Base-by-base conservation (phyloP, 768 basidiomycete genomes). In the Rossbeevera mucosa region DNA sequence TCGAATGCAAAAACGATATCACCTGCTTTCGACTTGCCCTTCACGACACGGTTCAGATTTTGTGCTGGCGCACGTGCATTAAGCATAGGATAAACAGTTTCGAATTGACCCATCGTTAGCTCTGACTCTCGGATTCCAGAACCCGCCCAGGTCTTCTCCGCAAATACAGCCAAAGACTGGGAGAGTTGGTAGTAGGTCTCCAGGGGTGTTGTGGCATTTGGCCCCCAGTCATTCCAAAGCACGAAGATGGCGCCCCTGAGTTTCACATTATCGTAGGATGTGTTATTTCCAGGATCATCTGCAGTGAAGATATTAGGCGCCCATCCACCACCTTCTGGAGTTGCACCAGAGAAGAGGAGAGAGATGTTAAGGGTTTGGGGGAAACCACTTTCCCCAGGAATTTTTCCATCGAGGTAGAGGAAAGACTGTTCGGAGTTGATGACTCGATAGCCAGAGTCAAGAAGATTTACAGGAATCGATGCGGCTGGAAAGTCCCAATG, bases 221-320 rank as follows among this genome's bases (percentile, higher is more conserved):
- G 71, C 1, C 76, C 76, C 72, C 74, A 76, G 59, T 76, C 75
- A 42, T 72, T 74, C 73, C 73, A 74, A 8, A 73, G 56, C 1
- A 68, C 72, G 59, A 74, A 70, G 14, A 72, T 68, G 0, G 68
- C 63, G 22, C 72, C 73, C 4, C 68, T 57, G 20, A 74, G 60
- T 11, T 64, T 61, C 0, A 63, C 50, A 18, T 65, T 50, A 12
- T 61, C 41, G n/a, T 67, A 57, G 14, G 44, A 46, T 16, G 71
- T 68, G 57, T 74, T 74, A 26, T 71, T 72, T 5, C 57, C 52
- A 4, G 63, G 47, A 53, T 72, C 70, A 5, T 50, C 52, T 13
- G 52, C 41, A 18, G 60, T 58, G 49, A 72, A 71, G 21, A 74
- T 62, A 48, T 74, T 72, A 1, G 72, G 70, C 43, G 67, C 68